Percentiles rank a stretch among this genome's conserved stretches.
These are phyloP conservation scores for Suillus cothurnatus DNA, from an alignment of 768 basidiomycete species.

Conservation along the genomic window DNA sequence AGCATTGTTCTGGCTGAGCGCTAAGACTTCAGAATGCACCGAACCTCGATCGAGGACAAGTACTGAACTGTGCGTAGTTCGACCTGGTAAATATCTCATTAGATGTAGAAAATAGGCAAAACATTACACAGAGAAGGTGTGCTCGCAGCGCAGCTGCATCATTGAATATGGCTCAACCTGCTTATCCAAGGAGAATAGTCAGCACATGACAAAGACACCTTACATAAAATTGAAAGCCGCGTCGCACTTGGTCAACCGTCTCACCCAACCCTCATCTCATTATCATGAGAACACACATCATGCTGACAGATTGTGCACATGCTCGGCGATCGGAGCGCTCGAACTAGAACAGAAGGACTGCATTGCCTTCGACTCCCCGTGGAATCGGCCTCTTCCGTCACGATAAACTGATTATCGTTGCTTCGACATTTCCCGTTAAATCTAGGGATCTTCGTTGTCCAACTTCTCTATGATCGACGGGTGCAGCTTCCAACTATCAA, in stretches of 20 bases:
- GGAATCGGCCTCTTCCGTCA: constrained; percentile 5
- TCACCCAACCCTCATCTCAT: background rate
- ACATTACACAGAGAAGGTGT: background rate
- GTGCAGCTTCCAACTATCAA: background rate
- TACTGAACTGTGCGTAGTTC: background rate
- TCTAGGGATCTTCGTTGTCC: background rate
- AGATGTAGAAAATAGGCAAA: background rate
- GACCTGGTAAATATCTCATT: background rate
- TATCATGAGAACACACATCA: background rate
- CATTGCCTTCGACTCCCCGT: background rate
- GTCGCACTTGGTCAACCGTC: background rate
- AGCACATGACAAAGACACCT: constrained; percentile 9
- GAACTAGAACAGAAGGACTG: background rate
- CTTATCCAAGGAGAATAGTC: constrained; percentile 4
- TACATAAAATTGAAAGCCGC: constrained; percentile 3
- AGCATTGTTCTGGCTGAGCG: background rate
- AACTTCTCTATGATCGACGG: background rate
- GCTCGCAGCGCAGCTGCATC: background rate
- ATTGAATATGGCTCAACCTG: background rate
- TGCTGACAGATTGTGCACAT: constrained; percentile 6
- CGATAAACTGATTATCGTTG: background rate
- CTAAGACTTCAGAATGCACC: background rate
- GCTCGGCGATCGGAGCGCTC: background rate
- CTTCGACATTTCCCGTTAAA: background rate
- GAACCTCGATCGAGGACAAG: background rate